Evolutionary conservation across 495 filamentous ascomycete genomes (phyloP).

Genomic region (Aspergillus carlsbadensis): DNA sequence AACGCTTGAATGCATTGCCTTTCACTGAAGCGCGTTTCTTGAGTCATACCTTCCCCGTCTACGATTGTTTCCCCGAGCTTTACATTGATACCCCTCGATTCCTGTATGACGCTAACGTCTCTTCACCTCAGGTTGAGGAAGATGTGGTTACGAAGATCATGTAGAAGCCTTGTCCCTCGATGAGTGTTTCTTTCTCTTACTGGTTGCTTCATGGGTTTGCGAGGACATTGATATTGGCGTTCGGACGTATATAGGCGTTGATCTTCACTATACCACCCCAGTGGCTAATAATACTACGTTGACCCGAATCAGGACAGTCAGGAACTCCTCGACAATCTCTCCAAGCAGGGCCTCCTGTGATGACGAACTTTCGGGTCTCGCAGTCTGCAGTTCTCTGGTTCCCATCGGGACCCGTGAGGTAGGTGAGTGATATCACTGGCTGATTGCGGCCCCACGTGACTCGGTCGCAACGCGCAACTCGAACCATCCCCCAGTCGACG

Average conservation of each 20-base stretch:
- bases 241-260: conserved; percentile 37
- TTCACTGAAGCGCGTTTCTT: neutral
- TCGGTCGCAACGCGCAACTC: conserved; percentile 30
- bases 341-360: conserved; percentile 27
- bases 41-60: too few species aligned
- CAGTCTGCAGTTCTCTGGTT: conserved; percentile 20
- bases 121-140: conserved; percentile 79
- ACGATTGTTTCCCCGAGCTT: too few species aligned
- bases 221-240: conserved; percentile 21
- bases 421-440: conserved; percentile 45
- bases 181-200: conserved; percentile 25
- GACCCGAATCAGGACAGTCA: conserved; percentile 31
- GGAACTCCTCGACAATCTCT: conserved; percentile 29
- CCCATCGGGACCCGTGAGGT: conserved; percentile 37
- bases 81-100: neutral
- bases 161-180: conserved; percentile 51
- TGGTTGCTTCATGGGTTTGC: conserved; percentile 19
- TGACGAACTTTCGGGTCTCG: conserved; percentile 1
- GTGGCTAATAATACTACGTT: conserved; percentile 38
- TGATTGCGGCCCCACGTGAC: conserved; percentile 36
- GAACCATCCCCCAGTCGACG: neutral
- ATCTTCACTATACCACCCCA: conserved; percentile 17
- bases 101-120: conserved; percentile 50
- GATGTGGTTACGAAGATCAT: conserved; percentile 91
- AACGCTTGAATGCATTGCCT: neutral